Evolutionary conservation across 306 rosid species (phyloP), one percentile per base, ranked within the genome.

Genomic region (Elaeagnus macrophylla): DNA sequence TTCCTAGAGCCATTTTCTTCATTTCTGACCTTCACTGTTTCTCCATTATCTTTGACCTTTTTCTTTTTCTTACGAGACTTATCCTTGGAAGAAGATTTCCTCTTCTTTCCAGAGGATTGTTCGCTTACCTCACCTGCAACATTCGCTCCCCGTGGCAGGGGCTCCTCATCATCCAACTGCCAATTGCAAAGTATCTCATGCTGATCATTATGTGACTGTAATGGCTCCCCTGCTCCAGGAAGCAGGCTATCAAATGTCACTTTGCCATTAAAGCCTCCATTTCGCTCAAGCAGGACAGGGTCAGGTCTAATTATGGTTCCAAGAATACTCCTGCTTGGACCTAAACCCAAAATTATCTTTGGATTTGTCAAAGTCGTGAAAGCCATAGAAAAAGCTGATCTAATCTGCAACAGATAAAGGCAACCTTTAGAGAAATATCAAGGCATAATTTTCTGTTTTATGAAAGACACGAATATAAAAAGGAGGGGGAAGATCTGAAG

Each of bases 271-370:
- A 57, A 75, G 14, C 95, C 95, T 13, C 96, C 96, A 66, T 82
- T 91, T 37, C 99, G 93, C 67, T 80, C 82, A 48, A 72, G 56
- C 76, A 91, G 73, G 15, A 72, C 61, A 11, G 81, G 70, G 59
- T 91, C 96, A 1, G 99, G 95, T 68, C 96, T 72, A 54, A 91
- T 91, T 78, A 91, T 87, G n/a, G 95, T 84, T 44, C 99, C 99
- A 1, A 91, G 87, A 75, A 91, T 87, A 74, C 99, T 87, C 75
- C 85, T 76, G 50, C 48, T 78, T 2, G 87, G 82, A 54, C 93
- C 96, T 36, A 87, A 66, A 72, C 59, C 61, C 72, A 67, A 59
- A 52, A 87, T 73, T 61, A 57, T 73, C 78, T 82, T 87, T 42
- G 86, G 75, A 70, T 91, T 78, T 70, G 96, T 82, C 76, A 91